Conservation (phyloP, 1,284 basidiomycete species). For the Fomitopsis schrenkii region DNA sequence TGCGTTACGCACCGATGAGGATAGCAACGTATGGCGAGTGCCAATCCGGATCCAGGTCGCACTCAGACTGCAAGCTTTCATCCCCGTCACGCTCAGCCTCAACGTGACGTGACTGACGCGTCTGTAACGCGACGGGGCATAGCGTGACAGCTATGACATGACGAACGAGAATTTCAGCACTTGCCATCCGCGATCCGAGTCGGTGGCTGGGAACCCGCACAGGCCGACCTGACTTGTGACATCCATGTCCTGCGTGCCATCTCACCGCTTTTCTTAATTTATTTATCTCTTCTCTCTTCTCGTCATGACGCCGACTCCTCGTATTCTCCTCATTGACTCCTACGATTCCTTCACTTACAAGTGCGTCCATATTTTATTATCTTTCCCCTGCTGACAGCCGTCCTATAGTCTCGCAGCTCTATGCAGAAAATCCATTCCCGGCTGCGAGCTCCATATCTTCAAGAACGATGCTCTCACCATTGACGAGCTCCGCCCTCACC, state of each 20-base stretch:
- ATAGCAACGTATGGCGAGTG: too few relatives aligned
- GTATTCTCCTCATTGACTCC: conserved; percentile 71
- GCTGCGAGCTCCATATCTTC: conserved; percentile 60
- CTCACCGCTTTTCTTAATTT: background rate
- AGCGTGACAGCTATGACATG: background rate
- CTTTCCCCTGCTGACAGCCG: conserved; percentile 3
- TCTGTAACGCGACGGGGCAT: background rate
- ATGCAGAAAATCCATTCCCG: conserved; percentile 55
- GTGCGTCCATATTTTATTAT: conserved; percentile 38
- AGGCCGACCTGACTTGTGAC: background rate
- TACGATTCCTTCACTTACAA: conserved; percentile 87
- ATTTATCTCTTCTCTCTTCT: background rate
- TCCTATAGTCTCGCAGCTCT: conserved; percentile 56
- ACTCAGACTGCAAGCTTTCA: too few relatives aligned
- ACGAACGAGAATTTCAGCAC: background rate
- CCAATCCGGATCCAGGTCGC: too few relatives aligned
- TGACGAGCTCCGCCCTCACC: conserved; percentile 43
- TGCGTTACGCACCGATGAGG: background rate
- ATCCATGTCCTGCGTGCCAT: background rate
- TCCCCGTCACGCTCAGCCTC: too few relatives aligned
- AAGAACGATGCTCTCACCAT: conserved; percentile 63
- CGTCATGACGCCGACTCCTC: conserved; percentile 16
- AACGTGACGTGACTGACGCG: conserved; percentile 1
- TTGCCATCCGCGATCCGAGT: background rate
- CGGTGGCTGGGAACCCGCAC: background rate